A percentile compares a stretch with the other conserved stretches of the same genome.
phyloP scores from a whole-genome alignment of 2,329 filamentous ascomycete genomes.

The Alternaria longipes region DNA sequence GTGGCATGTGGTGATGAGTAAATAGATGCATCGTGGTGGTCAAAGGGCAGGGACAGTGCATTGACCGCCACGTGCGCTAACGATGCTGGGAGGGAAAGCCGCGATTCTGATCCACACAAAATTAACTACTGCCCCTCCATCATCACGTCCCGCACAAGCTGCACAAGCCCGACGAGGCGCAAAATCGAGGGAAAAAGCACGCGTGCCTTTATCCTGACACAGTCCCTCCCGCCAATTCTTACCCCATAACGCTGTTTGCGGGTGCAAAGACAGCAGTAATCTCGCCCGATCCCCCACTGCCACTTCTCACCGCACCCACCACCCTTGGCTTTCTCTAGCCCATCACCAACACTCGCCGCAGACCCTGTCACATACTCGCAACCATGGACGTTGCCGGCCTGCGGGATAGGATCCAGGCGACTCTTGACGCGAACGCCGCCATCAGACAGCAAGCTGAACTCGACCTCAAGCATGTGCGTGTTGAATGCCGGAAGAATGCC shows the following conservation, averaged over 20 bases:
- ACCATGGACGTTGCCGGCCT: conserved; percentile 79
- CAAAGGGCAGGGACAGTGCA: conserved; percentile 12
- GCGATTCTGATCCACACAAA: conserved; percentile 29
- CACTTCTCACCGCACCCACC: conserved; percentile 30
- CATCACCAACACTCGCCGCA: conserved; percentile 21
- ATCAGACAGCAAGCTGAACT: conserved; percentile 79
- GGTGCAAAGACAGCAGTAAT: conserved; percentile 24
- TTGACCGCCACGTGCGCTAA: conserved; percentile 28
- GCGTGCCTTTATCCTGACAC: conserved; percentile 21
- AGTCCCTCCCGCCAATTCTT: conserved; percentile 21
- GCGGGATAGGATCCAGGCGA: conserved; percentile 79
- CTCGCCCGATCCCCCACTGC: conserved; percentile 30
- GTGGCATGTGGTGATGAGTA: conserved; percentile 2
- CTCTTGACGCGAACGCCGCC: conserved; percentile 77
- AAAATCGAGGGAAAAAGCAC: conserved; percentile 25
- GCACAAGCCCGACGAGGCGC: conserved; percentile 40
- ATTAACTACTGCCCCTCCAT: conserved; percentile 27
- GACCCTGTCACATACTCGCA: conserved; percentile 24
- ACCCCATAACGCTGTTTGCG: conserved; percentile 23
- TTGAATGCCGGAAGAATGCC: conserved; percentile 10
- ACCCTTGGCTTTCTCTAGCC: conserved; percentile 12
- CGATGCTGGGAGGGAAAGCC: conserved; percentile 21
- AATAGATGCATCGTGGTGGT: background rate
- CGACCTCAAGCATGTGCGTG: conserved; percentile 80
- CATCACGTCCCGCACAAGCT: conserved; percentile 35